Base-by-base conservation (phyloP, 2,329 filamentous ascomycete species). In the Phaeosphaeria sp. region DNA sequence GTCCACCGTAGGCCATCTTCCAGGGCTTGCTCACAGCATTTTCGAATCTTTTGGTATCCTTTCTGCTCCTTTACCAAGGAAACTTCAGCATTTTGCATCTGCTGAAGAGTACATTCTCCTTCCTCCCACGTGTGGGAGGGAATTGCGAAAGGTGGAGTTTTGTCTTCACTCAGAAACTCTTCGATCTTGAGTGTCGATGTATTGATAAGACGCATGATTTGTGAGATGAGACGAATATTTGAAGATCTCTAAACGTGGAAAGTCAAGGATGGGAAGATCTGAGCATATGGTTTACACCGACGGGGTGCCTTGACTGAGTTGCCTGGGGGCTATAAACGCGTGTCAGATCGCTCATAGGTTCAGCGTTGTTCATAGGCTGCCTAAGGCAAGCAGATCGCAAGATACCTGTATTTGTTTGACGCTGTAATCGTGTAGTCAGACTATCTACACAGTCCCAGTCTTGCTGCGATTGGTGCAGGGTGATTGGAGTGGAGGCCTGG, bases 71-170 rank as follows among this genome's bases (percentile, higher is more conserved):
- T 22, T 3, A 36, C 45, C 1, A 21, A 15, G 15, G 9, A 17
- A 20, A 36, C 25, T 6, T 53, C 24, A 20, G 39, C 33, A 20
- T 51, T 58, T 15, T 39, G 54, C 40, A 62, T 50, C 47, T 65
- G 59, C 36, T 63, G 50, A 7, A 42, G 30, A 4, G 36, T 42
- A 17, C 30, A 42, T 17, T 57, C 46, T 2, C 49, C 33, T 9
- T 25, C 52, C 33, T 43, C 55, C 62, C 59, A 65, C 4, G 57
- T 65, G 36, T 65, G 59, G 15, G 62, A 65, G 9, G 63, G 52
- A 21, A 63, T 65, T 22, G 53, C 62, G 47, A 64, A 65, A 33
- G 52, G 52, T 11, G 46, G 52, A 18, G 7, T 22, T 11, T 49
- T 27, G 24, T 18, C 45, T 8, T 47, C 24, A n/a, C 24, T 47